Evolutionary conservation across 2,329 filamentous ascomycete genomes (phyloP).

Genomic region (Penicillium corylophilum): DNA sequence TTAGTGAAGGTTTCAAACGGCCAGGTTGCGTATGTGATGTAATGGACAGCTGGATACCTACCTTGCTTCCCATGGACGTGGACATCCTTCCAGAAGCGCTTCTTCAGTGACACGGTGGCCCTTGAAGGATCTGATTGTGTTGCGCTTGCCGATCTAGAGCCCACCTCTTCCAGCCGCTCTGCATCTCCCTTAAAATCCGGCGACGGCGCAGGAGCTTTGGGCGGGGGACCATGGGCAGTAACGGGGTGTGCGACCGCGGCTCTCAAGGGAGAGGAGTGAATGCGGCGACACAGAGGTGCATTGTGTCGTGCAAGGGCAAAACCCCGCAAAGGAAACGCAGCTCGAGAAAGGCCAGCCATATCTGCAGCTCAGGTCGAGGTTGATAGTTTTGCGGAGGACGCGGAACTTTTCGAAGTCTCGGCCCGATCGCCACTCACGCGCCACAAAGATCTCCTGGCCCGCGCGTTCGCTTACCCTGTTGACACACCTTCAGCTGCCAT

Average conservation of each 20-base stretch:
- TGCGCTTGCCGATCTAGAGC: constrained; percentile 4
- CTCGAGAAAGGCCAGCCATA: constrained; percentile 27
- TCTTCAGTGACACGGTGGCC: constrained; percentile 52
- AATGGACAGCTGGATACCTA: constrained; percentile 32
- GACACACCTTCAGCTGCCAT: not conserved
- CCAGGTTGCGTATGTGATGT: constrained; percentile 3
- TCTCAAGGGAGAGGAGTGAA: constrained; percentile 38
- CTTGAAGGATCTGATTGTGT: constrained; percentile 30
- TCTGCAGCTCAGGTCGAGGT: not conserved
- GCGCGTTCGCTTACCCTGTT: not conserved
- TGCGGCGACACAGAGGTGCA: constrained; percentile 25
- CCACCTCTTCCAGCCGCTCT: constrained; percentile 45
- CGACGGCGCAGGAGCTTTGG: constrained; percentile 54
- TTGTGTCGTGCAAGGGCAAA: constrained; percentile 15
- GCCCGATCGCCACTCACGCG: constrained; percentile 14
- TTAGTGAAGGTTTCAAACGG: not conserved
- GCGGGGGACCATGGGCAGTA: constrained; percentile 60
- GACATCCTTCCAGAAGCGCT: constrained; percentile 88
- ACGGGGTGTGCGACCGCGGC: constrained; percentile 58
- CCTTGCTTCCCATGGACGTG: constrained; percentile 66
- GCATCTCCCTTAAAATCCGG: constrained; percentile 50
- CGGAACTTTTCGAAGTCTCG: constrained; percentile 25
- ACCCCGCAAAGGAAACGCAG: constrained; percentile 21
- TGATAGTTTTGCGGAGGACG: constrained; percentile 4
- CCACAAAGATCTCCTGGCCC: not conserved